Evolutionary conservation across 176 grass and related monocot genomes (phyloP).

Genomic region (Aegilops sharonensis): DNA sequence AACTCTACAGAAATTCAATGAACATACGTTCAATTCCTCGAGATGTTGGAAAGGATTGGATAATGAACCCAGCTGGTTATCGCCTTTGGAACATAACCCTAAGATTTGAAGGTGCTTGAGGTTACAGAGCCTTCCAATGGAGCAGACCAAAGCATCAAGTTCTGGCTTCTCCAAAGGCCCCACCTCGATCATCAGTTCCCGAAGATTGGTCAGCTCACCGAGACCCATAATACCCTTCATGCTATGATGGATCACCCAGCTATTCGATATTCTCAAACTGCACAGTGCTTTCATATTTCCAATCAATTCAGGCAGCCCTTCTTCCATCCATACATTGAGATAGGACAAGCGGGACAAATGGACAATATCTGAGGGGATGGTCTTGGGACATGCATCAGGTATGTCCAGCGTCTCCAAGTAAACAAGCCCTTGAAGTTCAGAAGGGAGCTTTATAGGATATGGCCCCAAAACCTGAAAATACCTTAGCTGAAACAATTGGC

Average conservation of each 20-base stretch:
- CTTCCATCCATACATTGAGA: background rate
- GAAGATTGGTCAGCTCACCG: background rate
- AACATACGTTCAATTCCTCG: rapidly evolving
- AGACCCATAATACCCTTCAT: background rate
- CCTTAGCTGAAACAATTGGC: background rate
- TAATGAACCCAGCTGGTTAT: background rate
- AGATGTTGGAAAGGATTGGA: background rate
- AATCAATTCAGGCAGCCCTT: background rate
- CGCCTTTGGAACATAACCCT: rapidly evolving
- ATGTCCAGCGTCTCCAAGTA: too few species aligned
- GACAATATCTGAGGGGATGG: background rate
- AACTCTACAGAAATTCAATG: background rate
- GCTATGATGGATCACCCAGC: too few species aligned
- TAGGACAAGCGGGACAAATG: background rate
- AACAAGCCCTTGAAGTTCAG: too few species aligned
- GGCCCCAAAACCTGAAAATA: too few species aligned
- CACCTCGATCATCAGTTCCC: too few species aligned
- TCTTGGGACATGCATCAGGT: rapidly evolving
- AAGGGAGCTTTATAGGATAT: too few species aligned
- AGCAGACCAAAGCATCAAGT: background rate
- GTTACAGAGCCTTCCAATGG: background rate
- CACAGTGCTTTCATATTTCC: background rate
- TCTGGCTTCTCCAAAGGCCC: background rate
- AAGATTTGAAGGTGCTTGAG: rapidly evolving
- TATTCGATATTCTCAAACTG: background rate